Base-by-base conservation (phyloP, 371 early-diverging fungal species). In the Saksenaea vasiformis region DNA sequence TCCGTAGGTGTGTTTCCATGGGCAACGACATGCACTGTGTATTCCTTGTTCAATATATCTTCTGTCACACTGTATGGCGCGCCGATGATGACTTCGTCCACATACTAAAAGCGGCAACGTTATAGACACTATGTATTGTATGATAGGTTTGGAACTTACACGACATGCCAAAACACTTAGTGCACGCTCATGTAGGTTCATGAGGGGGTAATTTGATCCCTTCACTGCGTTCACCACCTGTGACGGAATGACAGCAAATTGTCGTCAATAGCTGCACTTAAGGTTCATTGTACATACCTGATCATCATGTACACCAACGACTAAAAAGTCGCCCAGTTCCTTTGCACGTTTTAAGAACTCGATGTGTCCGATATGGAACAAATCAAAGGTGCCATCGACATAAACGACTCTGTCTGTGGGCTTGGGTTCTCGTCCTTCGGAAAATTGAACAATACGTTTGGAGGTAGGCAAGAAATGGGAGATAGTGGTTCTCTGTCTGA, bases 361-460 rank as follows among this genome's bases (percentile, higher is more conserved):
- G 71, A 94, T 92, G 74, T 99, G 98, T 31, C 99, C 99, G 5
- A 91, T 85, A 79, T 98, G 99, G 87, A 97, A 98, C 66, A 98
- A 72, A 73, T 98, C 99, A 79, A 95, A 98, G 14, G 93, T 91
- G 15, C 99, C 99, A 70, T 96, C 98, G n/a, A 97, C 94, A 77
- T 97, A 98, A 28, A 97, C 92, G 3, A 96, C 84, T 60, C 82
- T 80, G 64, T 86, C 85, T 35, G 68, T 77, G 2, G 72, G 68
- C 67, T 85, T 79, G 13, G 95, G 94, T 64, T 93, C 93, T 36
- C 79, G 75, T 14, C 89, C 90, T 61, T 93, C 87, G 11, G 94
- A 92, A 71, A 96, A 96, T 67, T 94, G 95, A 22, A 92, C 90
- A 68, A 95, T 91, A 61, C 87, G 85, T 64, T 86, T 88, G 4